A percentile compares a stretch with the other conserved stretches of the same genome.
Evolutionary conservation across 495 filamentous ascomycete genomes (phyloP).

Genomic region (Umbilicaria muhlenbergii): DNA sequence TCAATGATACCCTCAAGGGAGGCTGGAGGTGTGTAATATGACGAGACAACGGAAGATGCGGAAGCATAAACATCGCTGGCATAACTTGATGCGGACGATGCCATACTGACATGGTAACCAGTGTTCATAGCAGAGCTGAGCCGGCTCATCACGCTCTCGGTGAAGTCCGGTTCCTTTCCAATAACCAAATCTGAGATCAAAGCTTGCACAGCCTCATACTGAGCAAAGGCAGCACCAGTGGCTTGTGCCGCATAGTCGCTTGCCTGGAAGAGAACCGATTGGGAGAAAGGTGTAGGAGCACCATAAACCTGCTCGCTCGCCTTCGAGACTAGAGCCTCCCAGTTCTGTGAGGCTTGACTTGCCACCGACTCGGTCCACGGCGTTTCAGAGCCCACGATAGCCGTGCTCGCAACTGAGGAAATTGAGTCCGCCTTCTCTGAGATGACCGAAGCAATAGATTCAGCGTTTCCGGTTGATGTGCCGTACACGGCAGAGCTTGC

Average conservation of each 20-base stretch:
- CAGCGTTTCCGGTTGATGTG: constrained; percentile 25
- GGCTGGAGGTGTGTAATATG: constrained; percentile 39
- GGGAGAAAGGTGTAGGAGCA: constrained; percentile 49
- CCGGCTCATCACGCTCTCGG: constrained; percentile 60
- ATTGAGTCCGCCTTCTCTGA: constrained; percentile 20
- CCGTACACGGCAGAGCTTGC: constrained; percentile 28
- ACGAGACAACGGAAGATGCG: constrained; percentile 36
- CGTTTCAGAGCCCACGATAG: constrained; percentile 28
- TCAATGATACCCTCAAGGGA: constrained; percentile 42
- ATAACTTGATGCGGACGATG: constrained; percentile 37
- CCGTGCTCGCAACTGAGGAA: constrained; percentile 21
- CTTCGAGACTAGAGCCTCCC: constrained; percentile 50
- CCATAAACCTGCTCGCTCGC: constrained; percentile 61
- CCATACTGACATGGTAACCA: constrained; percentile 30
- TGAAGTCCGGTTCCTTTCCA: constrained; percentile 69
- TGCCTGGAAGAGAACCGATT: constrained; percentile 35
- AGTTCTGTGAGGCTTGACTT: constrained; percentile 40
- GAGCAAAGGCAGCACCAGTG: constrained; percentile 33
- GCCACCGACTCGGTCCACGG: constrained; percentile 29
- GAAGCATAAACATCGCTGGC: constrained; percentile 41
- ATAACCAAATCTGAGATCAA: constrained; percentile 62
- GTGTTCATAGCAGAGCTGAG: constrained; percentile 50
- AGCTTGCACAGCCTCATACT: constrained; percentile 53
- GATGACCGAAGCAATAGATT: constrained; percentile 23
- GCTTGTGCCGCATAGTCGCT: constrained; percentile 38